Evolutionary conservation across 2,329 filamentous ascomycete species (phyloP).

Genomic region (Neopestalotiopsis clavispora): DNA sequence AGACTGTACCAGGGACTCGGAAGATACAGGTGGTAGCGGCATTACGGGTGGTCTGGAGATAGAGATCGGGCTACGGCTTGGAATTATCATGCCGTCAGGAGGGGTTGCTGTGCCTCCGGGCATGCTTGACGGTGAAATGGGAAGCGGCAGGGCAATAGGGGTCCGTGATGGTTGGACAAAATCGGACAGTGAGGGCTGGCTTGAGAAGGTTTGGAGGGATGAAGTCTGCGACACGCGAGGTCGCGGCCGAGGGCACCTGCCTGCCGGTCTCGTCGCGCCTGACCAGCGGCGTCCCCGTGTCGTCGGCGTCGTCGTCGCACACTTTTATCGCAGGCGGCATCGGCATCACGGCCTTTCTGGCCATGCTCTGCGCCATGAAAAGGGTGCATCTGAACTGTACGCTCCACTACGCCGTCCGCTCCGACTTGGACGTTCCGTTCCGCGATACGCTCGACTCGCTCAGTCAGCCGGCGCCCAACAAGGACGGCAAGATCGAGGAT

Average conservation of each 20-base stretch:
- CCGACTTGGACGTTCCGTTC: conserved; percentile 58
- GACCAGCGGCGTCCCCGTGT: conserved; percentile 52
- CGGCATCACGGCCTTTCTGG: conserved; percentile 69
- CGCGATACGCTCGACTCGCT: conserved; percentile 48
- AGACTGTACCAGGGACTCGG: neutral
- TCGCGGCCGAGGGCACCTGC: conserved; percentile 50
- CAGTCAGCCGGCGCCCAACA: conserved; percentile 22
- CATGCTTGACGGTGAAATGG: neutral
- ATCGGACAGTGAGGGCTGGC: too few species aligned
- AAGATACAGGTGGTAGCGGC: neutral
- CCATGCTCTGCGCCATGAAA: conserved; percentile 42
- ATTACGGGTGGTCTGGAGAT: neutral
- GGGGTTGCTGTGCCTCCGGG: neutral
- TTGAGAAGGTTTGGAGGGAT: too few species aligned
- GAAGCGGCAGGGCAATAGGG: neutral
- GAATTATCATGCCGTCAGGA: neutral
- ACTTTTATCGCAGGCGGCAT: conserved; percentile 69
- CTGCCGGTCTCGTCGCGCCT: conserved; percentile 55
- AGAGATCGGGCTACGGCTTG: neutral
- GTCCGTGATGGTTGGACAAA: too few species aligned
- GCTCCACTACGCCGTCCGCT: conserved; percentile 65
- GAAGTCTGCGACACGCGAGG: conserved; percentile 27
- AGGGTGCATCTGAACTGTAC: conserved; percentile 53
- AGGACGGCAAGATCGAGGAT: neutral
- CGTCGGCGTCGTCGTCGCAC: conserved; percentile 56